A percentile compares a stretch with the other conserved stretches of the same genome.
Conservation (phyloP, 352 stramenopile genomes). For the Pythium chondricola region DNA sequence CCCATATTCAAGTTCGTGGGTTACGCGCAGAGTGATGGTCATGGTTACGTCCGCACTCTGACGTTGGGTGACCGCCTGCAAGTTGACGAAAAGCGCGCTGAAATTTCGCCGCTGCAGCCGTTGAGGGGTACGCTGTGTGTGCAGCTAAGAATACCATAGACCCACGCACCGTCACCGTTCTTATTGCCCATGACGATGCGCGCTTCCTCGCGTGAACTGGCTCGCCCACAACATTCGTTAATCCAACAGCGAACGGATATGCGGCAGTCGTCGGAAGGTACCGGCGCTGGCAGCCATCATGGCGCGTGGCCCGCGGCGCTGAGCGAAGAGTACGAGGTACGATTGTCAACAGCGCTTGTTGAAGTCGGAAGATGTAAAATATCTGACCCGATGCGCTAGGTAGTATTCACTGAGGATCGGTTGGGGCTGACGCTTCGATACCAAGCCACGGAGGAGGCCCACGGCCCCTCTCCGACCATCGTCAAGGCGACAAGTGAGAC, state of each 20-base stretch:
- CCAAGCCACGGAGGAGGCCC: constrained; percentile 8
- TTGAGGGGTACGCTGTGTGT: background rate
- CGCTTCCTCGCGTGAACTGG: background rate
- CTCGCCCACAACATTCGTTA: background rate
- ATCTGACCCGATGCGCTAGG: too few relatives aligned
- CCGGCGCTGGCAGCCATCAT: background rate
- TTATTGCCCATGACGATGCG: too few relatives aligned
- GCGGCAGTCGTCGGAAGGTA: background rate
- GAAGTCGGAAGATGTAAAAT: too few relatives aligned
- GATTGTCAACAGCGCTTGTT: background rate
- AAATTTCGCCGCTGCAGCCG: background rate
- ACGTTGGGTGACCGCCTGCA: background rate
- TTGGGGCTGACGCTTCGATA: constrained; percentile 21
- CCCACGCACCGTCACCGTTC: too few relatives aligned
- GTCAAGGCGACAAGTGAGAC: constrained; percentile 19
- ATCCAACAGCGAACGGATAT: background rate
- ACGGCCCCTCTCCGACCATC: constrained; percentile 9
- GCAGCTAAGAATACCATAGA: too few relatives aligned
- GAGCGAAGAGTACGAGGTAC: background rate
- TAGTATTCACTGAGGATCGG: constrained; percentile 18
- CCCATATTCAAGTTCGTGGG: too few relatives aligned
- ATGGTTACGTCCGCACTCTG: background rate
- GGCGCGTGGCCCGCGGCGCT: background rate
- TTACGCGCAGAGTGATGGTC: background rate
- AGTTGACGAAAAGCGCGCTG: background rate